phyloP scores from a whole-genome alignment of 805 yeast species.

The Lipomyces spencermartinsiae region DNA sequence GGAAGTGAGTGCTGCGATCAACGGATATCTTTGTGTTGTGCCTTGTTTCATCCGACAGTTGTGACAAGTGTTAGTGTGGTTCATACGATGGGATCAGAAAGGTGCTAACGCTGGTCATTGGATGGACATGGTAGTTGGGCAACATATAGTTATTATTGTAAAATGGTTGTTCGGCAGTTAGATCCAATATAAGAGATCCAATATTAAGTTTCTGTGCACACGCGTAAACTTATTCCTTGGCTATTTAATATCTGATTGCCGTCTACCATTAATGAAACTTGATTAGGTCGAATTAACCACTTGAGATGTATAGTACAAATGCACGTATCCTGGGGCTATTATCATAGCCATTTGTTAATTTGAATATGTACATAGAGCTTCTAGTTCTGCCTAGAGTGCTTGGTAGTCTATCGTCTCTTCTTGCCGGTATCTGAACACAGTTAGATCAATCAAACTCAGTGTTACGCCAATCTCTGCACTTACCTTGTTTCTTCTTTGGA shows the following conservation, averaged over 20 bases:
- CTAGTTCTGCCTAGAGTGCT: not conserved
- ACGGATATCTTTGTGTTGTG: not conserved
- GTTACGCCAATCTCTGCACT: not conserved
- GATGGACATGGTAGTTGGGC: not conserved
- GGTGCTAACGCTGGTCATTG: not conserved
- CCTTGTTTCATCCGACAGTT: not conserved
- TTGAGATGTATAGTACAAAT: not conserved
- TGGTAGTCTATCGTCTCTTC: not conserved
- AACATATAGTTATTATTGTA: not conserved
- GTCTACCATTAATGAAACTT: not conserved
- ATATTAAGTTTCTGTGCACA: not conserved
- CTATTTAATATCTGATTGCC: not conserved
- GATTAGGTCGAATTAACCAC: not conserved
- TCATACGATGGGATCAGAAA: not conserved
- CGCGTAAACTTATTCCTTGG: not conserved
- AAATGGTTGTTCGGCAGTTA: not conserved
- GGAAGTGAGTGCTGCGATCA: constrained; percentile 3
- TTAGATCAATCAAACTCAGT: not conserved
- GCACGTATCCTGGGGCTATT: not conserved
- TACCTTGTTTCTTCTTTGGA: constrained; percentile 40
- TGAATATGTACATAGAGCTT: not conserved
- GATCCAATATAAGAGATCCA: constrained; percentile 1
- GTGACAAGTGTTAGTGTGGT: not conserved
- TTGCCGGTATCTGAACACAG: not conserved
- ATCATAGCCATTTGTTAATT: not conserved